Evolutionary conservation across 2,329 filamentous ascomycete genomes (phyloP).

Genomic region (Cladosporium sp.): DNA sequence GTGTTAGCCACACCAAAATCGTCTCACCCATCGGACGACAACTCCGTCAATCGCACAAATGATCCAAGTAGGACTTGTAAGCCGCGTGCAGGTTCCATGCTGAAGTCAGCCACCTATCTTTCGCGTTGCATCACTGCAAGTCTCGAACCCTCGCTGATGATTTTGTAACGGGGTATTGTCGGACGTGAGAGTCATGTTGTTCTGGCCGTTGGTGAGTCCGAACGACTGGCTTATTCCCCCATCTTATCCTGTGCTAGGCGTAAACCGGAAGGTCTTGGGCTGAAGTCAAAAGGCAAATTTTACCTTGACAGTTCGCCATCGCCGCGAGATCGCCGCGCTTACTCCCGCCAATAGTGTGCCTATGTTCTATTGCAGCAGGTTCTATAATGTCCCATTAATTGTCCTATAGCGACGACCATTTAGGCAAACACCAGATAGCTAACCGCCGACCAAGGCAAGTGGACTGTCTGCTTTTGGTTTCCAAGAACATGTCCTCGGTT

Average conservation of each 20-base stretch:
- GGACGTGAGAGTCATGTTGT: not conserved
- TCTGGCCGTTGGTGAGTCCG: not conserved
- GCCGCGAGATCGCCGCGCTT: not conserved
- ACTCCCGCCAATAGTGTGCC: slow-evolving; percentile 6
- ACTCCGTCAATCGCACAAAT: not conserved
- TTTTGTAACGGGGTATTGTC: not conserved
- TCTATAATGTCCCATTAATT: not conserved
- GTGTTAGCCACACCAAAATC: not conserved
- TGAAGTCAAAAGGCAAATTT: not conserved
- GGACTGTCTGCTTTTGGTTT: not conserved
- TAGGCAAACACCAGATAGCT: not conserved
- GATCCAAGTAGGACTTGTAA: too few species aligned
- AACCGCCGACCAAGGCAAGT: not conserved
- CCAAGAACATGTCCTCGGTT: not conserved
- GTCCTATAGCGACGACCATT: not conserved
- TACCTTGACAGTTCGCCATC: not conserved
- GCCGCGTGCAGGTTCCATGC: not conserved
- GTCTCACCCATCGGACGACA: not conserved
- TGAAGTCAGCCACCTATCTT: not conserved
- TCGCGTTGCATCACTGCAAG: not conserved
- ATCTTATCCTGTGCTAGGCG: not conserved
- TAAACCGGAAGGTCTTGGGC: not conserved
- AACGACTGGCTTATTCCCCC: not conserved
- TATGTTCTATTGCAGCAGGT: not conserved
- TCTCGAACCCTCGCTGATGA: not conserved